Percentiles rank a stretch among this genome's conserved stretches.
These are phyloP conservation scores for Flaveria ramosissima DNA, from an alignment of 129 eudicot genomes.

Conservation along the genomic window DNA sequence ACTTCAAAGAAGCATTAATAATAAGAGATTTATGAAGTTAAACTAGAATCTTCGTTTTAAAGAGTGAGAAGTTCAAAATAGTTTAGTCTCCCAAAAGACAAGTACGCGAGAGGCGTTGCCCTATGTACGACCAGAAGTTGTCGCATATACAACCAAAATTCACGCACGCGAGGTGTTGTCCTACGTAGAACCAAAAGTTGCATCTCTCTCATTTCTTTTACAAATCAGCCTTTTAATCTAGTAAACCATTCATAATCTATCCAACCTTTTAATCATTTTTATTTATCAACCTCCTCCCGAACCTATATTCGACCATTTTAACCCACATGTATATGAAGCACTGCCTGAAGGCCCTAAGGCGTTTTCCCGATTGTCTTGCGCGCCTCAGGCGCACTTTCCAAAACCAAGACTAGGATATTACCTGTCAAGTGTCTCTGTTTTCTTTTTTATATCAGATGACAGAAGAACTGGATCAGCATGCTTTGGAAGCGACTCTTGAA, in stretches of 20 bases:
- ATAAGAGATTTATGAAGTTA: not conserved
- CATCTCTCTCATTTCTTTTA: too few species aligned
- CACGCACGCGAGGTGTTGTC: not conserved
- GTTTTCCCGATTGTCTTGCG: not conserved
- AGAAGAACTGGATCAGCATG: conserved; percentile 69
- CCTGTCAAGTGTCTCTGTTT: conserved; percentile 81
- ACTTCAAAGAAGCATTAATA: not conserved
- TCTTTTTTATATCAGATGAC: conserved; percentile 69
- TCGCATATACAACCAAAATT: too few species aligned
- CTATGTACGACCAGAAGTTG: too few species aligned
- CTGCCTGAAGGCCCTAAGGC: not conserved
- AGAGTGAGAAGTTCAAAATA: too few species aligned
- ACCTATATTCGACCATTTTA: too few species aligned
- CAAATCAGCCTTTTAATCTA: too few species aligned
- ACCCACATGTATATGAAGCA: too few species aligned
- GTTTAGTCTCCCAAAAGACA: not conserved
- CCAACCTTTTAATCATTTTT: not conserved
- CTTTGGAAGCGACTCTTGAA: conserved; percentile 77
- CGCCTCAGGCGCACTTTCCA: not conserved
- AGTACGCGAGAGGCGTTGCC: too few species aligned
- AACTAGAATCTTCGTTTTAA: too few species aligned
- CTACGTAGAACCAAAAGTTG: not conserved
- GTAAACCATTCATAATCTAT: too few species aligned
- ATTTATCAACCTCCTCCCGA: not conserved
- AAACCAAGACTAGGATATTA: conserved; percentile 26